A percentile compares a stretch with the other conserved stretches of the same genome.
phyloP scores from a whole-genome alignment of 805 yeast genomes.

The Peterozyma toletana region DNA sequence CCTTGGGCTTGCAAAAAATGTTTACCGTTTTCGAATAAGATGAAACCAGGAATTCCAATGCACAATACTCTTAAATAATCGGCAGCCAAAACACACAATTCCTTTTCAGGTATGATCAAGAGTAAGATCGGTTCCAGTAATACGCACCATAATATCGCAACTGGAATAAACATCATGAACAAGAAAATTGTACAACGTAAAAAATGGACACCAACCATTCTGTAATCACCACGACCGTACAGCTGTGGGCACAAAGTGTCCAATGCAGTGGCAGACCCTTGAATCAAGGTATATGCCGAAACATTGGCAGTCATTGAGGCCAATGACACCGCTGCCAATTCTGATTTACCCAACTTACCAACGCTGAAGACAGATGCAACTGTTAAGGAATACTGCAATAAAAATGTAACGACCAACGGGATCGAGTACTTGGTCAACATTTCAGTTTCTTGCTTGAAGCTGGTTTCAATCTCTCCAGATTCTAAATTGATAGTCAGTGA shows the following conservation, averaged over 20 bases:
- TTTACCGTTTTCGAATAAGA: conserved; percentile 61
- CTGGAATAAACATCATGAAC: conserved; percentile 42
- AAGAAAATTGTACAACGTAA: conserved; percentile 59
- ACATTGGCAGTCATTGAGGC: conserved; percentile 77
- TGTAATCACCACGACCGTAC: conserved; percentile 59
- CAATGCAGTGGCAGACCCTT: conserved; percentile 72
- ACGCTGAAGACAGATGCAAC: conserved; percentile 75
- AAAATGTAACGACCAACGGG: conserved; percentile 61
- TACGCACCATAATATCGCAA: conserved; percentile 54
- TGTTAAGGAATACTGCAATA: conserved; percentile 65
- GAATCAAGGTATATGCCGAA: conserved; percentile 66
- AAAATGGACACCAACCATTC: conserved; percentile 60
- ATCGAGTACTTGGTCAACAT: conserved; percentile 33
- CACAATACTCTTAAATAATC: conserved; percentile 47
- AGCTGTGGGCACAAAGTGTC: conserved; percentile 79
- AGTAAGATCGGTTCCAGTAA: conserved; percentile 44
- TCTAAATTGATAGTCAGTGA: not conserved
- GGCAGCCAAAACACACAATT: conserved; percentile 46
- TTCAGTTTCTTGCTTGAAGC: conserved; percentile 27
- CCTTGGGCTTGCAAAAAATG: conserved; percentile 74
- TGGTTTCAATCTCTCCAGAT: conserved; percentile 36
- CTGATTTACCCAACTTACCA: conserved; percentile 64
- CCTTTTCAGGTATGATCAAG: conserved; percentile 33
- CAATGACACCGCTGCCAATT: conserved; percentile 68
- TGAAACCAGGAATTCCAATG: conserved; percentile 68